Conservation (phyloP, 2,329 filamentous ascomycete species). For the Aspergillus unguis region DNA sequence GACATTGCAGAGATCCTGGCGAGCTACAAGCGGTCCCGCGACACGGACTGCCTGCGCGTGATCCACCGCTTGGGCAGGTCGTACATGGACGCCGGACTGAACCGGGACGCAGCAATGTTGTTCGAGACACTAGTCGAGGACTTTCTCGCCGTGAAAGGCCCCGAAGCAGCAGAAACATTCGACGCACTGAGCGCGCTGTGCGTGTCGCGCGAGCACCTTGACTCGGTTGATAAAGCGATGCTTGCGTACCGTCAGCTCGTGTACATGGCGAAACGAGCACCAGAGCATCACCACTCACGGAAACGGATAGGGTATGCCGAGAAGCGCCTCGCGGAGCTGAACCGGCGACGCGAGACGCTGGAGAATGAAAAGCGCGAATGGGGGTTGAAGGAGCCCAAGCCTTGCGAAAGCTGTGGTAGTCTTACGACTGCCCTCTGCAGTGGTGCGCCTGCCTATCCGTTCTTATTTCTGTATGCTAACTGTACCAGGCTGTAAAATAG, state of each 20-base stretch:
- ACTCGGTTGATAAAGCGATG: conserved; percentile 28
- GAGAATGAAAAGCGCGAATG: conserved; percentile 26
- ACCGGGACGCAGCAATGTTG: conserved; percentile 26
- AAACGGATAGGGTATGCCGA: conserved; percentile 27
- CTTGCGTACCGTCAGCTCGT: conserved; percentile 29
- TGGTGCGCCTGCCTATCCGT: conserved; percentile 17
- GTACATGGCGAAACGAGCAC: conserved; percentile 24
- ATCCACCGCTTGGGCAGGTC: conserved; percentile 26
- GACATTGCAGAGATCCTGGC: conserved; percentile 28
- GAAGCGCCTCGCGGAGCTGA: conserved; percentile 27
- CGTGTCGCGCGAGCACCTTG: conserved; percentile 28
- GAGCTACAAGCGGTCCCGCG: conserved; percentile 24
- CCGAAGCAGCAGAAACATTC: conserved; percentile 27
- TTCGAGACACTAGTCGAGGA: conserved; percentile 29
- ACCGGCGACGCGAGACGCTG: conserved; percentile 24
- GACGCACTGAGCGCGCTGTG: conserved; percentile 31
- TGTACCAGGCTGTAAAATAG: conserved; percentile 27
- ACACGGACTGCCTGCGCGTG: conserved; percentile 25
- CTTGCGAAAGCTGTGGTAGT: conserved; percentile 22
- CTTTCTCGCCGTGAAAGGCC: conserved; percentile 23
- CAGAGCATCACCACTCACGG: conserved; percentile 24
- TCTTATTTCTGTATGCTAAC: too few relatives aligned
- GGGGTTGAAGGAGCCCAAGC: conserved; percentile 23
- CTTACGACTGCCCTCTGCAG: conserved; percentile 26
- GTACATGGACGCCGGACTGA: conserved; percentile 30